Percentiles rank a stretch among this genome's conserved stretches.
phyloP scores from a whole-genome alignment of 108 stramenopile species.

The Pseudonitzschia multistriata region DNA sequence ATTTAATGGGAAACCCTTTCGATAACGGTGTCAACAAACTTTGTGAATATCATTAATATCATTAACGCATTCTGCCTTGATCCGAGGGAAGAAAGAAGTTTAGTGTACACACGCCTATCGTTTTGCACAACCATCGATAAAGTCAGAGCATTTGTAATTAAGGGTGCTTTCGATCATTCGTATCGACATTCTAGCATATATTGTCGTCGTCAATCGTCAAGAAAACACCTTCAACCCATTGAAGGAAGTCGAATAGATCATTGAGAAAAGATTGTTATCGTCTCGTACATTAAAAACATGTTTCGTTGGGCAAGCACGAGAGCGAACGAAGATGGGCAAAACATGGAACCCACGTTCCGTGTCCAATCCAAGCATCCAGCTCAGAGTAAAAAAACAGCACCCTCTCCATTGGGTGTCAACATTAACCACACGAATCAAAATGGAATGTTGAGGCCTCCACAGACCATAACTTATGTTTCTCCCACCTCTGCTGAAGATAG shows the following conservation, averaged over 20 bases:
- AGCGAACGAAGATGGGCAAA: not conserved
- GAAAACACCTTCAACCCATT: too few species aligned
- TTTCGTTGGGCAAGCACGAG: not conserved
- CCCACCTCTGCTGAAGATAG: constrained; percentile 61
- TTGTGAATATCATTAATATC: not conserved
- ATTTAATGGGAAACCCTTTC: not conserved
- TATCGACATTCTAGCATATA: too few species aligned
- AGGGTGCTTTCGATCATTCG: too few species aligned
- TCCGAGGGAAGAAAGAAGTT: not conserved
- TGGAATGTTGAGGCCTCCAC: not conserved
- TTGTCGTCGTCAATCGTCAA: too few species aligned
- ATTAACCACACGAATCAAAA: not conserved
- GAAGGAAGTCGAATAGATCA: too few species aligned
- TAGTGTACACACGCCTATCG: too few species aligned
- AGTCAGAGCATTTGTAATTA: too few species aligned
- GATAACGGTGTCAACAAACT: not conserved
- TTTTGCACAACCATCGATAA: too few species aligned
- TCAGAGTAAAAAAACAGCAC: not conserved
- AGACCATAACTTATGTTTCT: constrained; percentile 6
- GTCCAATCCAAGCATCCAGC: not conserved
- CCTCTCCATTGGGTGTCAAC: not conserved
- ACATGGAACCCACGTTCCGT: not conserved
- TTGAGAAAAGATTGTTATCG: not conserved
- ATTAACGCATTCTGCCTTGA: not conserved
- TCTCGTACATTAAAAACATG: not conserved